Evolutionary conservation across 164 flowering plant genomes (phyloP).

Genomic region (Stephania japonica): DNA sequence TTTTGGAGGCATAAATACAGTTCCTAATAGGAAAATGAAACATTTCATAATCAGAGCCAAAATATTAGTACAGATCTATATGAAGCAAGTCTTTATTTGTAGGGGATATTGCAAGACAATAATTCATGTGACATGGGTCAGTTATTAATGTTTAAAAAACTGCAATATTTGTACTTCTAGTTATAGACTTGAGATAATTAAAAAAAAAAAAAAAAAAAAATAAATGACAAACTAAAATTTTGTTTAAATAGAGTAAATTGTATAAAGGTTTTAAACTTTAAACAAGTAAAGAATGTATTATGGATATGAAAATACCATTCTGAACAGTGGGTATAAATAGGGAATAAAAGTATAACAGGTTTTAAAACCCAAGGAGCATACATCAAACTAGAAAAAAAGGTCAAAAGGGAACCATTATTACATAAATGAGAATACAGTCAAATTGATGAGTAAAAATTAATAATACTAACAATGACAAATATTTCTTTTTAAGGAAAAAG

Average conservation of each 20-base stretch:
- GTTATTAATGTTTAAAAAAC: too few species aligned
- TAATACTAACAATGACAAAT: neutral
- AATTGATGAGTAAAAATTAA: neutral
- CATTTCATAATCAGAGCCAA: neutral
- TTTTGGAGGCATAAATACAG: slow-evolving; percentile 94
- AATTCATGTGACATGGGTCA: too few species aligned
- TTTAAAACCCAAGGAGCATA: neutral
- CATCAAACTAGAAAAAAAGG: neutral
- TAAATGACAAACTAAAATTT: too few species aligned
- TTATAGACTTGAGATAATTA: too few species aligned
- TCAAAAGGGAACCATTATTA: neutral
- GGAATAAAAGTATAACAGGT: neutral
- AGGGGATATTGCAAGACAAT: too few species aligned
- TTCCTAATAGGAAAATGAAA: slow-evolving; percentile 36
- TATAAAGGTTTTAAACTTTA: too few species aligned
- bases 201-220: too few species aligned
- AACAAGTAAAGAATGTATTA: neutral
- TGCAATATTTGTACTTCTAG: too few species aligned
- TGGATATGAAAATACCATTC: neutral
- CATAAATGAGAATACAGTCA: neutral
- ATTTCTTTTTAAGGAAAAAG: neutral
- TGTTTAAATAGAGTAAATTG: too few species aligned
- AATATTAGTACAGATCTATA: slow-evolving; percentile 3
- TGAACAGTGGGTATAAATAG: neutral
- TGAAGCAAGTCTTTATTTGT: too few species aligned